Percentiles rank a stretch among this genome's conserved stretches.
phyloP scores from a whole-genome alignment of 2,329 filamentous ascomycete genomes.

The Knufia petricola region DNA sequence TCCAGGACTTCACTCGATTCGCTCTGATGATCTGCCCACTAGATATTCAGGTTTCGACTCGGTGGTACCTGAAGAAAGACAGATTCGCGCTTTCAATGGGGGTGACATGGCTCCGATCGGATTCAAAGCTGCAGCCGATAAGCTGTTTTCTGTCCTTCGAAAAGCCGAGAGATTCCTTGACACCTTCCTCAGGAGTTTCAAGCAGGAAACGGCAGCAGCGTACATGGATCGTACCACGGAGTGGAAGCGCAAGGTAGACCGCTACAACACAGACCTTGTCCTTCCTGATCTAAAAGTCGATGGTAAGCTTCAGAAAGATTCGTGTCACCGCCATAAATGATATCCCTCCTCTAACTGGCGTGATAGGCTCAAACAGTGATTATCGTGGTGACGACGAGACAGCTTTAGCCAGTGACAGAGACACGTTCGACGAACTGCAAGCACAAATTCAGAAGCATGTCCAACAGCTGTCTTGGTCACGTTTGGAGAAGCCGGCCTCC shows the following conservation, averaged over 20 bases:
- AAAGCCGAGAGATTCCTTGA: slow-evolving; percentile 20
- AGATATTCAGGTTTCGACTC: too few species aligned
- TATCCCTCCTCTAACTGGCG: too few species aligned
- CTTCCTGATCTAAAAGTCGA: neutral
- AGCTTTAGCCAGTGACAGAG: neutral
- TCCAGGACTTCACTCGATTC: too few species aligned
- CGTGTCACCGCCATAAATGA: neutral
- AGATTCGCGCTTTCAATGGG: neutral
- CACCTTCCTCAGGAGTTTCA: slow-evolving; percentile 13
- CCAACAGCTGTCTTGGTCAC: neutral
- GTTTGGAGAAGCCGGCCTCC: neutral
- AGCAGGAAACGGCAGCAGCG: slow-evolving; percentile 7
- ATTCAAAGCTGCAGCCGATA: slow-evolving; percentile 14
- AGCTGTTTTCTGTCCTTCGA: slow-evolving; percentile 14
- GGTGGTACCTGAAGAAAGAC: too few species aligned
- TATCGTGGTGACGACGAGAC: neutral
- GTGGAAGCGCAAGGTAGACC: slow-evolving; percentile 15
- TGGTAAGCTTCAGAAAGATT: neutral
- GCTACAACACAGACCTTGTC: slow-evolving; percentile 1
- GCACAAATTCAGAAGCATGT: slow-evolving; percentile 1
- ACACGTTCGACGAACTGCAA: neutral
- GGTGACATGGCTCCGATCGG: neutral
- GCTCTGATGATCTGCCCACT: too few species aligned
- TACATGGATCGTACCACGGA: neutral
- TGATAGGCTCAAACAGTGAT: neutral